A percentile compares a stretch with the other conserved stretches of the same genome.
phyloP scores from a whole-genome alignment of 2,329 filamentous ascomycete genomes.

The Colletotrichum ledebouriae region DNA sequence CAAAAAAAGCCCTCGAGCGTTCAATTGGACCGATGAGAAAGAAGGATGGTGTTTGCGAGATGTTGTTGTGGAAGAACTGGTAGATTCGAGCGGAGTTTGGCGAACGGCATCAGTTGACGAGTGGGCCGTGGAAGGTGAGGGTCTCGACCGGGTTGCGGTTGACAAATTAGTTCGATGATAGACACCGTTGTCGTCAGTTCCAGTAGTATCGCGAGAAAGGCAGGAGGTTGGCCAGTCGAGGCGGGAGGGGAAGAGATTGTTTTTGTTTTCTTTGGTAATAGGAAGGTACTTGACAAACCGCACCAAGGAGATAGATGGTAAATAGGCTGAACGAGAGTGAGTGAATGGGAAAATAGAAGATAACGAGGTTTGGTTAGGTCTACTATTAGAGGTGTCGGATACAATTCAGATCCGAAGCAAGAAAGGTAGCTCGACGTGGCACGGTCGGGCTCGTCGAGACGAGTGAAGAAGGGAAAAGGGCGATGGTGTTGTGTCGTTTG shows the following conservation, averaged over 20 bases:
- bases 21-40: slow-evolving; percentile 42
- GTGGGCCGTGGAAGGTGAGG: slow-evolving; percentile 32
- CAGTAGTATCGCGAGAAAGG: slow-evolving; percentile 7
- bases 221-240: slow-evolving; percentile 29
- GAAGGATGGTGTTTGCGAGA: slow-evolving; percentile 3
- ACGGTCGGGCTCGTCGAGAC: slow-evolving; percentile 28
- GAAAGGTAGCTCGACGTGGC: slow-evolving; percentile 22
- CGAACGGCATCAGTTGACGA: slow-evolving; percentile 44
- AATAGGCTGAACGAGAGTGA: slow-evolving; percentile 38
- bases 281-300: slow-evolving; percentile 17
- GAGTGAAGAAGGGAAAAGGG: slow-evolving; percentile 29
- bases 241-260: neutral
- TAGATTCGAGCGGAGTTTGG: slow-evolving; percentile 43
- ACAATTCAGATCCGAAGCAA: slow-evolving; percentile 27
- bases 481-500: slow-evolving; percentile 24
- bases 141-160: slow-evolving; percentile 21
- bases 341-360: slow-evolving; percentile 20
- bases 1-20: slow-evolving; percentile 48
- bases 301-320: slow-evolving; percentile 12
- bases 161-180: slow-evolving; percentile 5
- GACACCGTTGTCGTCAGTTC: slow-evolving; percentile 13
- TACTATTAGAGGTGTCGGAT: slow-evolving; percentile 39
- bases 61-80: slow-evolving; percentile 14
- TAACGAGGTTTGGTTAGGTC: slow-evolving; percentile 21
- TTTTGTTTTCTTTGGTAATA: slow-evolving; percentile 6